phyloP scores from a whole-genome alignment of 768 basidiomycete genomes.

The Mycena metata region DNA sequence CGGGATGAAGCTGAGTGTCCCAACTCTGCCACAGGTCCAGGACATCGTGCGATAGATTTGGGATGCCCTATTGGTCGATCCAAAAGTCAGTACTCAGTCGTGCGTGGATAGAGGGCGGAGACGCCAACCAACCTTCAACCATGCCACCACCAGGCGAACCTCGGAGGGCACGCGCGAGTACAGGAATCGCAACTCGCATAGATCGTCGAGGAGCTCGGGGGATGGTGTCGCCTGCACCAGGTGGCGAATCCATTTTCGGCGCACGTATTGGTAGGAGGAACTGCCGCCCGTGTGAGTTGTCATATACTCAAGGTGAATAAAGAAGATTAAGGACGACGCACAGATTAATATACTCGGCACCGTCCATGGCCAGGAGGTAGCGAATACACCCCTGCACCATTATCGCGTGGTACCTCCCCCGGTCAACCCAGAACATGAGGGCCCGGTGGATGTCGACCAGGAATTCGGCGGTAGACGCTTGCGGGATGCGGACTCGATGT shows the following conservation, averaged over 20 bases:
- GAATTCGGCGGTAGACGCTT: conserved; percentile 28
- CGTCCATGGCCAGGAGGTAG: conserved; percentile 29
- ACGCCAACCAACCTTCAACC: conserved; percentile 28
- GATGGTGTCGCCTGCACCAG: conserved; percentile 21
- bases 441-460: conserved; percentile 28
- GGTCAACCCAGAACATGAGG: conserved; percentile 30
- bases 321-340: conserved; percentile 6
- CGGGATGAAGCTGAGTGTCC: no score
- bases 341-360: conserved; percentile 26
- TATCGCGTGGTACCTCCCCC: conserved; percentile 24
- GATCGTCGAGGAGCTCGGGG: conserved; percentile 16
- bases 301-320: neutral
- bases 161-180: conserved; percentile 33
- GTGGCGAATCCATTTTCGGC: conserved; percentile 28
- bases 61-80: no score
- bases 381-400: conserved; percentile 31
- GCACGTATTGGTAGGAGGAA: conserved; percentile 27
- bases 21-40: no score
- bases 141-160: conserved; percentile 21
- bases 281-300: neutral
- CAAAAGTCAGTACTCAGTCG: no score
- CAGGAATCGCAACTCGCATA: conserved; percentile 28
- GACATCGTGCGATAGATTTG: no score
- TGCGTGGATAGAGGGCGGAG: no score
- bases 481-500: conserved; percentile 22